Base-by-base conservation (phyloP, 306 rosid genomes). In the Begonia loranthoides region DNA sequence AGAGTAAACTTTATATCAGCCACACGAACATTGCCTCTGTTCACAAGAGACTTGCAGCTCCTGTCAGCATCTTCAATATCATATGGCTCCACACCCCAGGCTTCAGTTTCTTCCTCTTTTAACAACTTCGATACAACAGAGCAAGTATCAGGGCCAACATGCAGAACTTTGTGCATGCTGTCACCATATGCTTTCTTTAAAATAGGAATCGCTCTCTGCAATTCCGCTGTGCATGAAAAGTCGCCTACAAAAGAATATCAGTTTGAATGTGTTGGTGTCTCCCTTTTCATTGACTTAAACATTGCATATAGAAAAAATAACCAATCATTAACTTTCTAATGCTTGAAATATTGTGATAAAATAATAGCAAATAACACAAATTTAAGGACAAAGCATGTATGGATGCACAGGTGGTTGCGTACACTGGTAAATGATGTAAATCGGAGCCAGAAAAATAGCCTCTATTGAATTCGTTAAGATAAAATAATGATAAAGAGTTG, bases 31-130 rank as follows among this genome's bases (percentile, higher is more conserved):
- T 77, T 60, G 68, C 93, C 89, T 70, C 71, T 82, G 36, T 60
- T 81, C 70, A 84, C 84, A 51, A 84, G 82, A 73, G 70, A 67
- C 71, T 73, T 84, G 88, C 96, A 84, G 58, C 19, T 70, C 51
- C 64, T 60, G 73, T 80, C 86, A 45, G 63, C 84, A 54, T 84
- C 93, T 67, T 84, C 97, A 62, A 88, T 61, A 69, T 88, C 97
- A 53, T 84, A 88, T 15, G 97, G 95, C 59, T 88, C 95, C 51
- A 84, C 69, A 44, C 97, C 97, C 97, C 95, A 84, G 12, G 89
- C 93, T 68, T 81, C 97, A 44, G 74, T 72, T 76, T 81, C 97
- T 43, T 75, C 77, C 65, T 79, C 87, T 67, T 72, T 79, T 45
- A 81, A 54, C 47, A 88, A 76, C 36, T 66, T 66, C 54, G 88